phyloP scores from a whole-genome alignment of 2,329 filamentous ascomycete species.

The Aspergillus tamarii region DNA sequence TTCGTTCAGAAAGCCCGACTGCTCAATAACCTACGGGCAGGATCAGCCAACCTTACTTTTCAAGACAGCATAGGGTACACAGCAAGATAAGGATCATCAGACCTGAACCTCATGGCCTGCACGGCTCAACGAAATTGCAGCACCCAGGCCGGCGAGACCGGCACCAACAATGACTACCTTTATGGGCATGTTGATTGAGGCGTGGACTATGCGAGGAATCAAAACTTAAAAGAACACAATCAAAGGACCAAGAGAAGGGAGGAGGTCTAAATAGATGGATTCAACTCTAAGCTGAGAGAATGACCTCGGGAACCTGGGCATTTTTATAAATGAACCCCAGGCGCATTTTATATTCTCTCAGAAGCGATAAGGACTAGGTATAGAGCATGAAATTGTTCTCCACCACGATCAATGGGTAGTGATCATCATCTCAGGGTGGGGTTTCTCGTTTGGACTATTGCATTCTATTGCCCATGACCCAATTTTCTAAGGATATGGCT shows the following conservation, averaged over 20 bases:
- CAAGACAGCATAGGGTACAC: not conserved
- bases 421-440: not conserved
- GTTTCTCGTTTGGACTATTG: not conserved
- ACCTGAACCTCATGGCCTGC: slow-evolving; percentile 30
- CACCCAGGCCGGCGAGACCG: slow-evolving; percentile 14
- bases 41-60: not conserved
- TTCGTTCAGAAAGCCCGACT: slow-evolving; percentile 37
- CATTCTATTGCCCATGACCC: not conserved
- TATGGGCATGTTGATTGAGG: slow-evolving; percentile 5
- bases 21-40: not conserved
- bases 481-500: not conserved
- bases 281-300: not conserved
- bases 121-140: slow-evolving; percentile 12
- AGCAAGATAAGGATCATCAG: slow-evolving; percentile 22
- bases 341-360: not conserved
- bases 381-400: not conserved
- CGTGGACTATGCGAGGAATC: too few relatives aligned
- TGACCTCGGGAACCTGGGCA: not conserved
- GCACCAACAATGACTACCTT: slow-evolving; percentile 16
- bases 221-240: not conserved
- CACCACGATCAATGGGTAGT: not conserved
- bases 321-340: not conserved
- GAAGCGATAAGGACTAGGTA: not conserved
- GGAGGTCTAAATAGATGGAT: not conserved
- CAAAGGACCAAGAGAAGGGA: not conserved